phyloP scores from a whole-genome alignment of 352 stramenopile genomes.

The Phytophthora meadii region DNA sequence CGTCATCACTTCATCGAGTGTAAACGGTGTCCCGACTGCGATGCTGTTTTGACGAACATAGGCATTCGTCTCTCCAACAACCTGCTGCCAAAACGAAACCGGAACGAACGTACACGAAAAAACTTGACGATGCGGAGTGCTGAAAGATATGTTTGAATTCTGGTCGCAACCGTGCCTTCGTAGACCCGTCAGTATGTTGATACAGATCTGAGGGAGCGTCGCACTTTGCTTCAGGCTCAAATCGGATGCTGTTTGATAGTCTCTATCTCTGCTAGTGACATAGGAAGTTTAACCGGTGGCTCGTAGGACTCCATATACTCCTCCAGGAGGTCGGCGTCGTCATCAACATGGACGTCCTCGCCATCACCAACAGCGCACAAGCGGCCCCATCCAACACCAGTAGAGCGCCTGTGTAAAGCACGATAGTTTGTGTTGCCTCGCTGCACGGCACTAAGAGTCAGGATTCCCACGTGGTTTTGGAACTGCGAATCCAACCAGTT shows the following conservation, averaged over 20 bases:
- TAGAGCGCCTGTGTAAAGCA: conserved; percentile 2
- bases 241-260: conserved; percentile 15
- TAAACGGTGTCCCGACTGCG: background rate
- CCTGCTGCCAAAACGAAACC: conserved; percentile 34
- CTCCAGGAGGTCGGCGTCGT: background rate
- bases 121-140: conserved; percentile 20
- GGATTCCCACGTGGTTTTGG: conserved; percentile 3
- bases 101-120: conserved; percentile 32
- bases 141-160: conserved; percentile 27
- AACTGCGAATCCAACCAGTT: conserved; percentile 16
- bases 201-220: conserved; percentile 5
- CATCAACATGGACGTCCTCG: conserved; percentile 5
- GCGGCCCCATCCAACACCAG: background rate
- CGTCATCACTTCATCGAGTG: conserved; percentile 11
- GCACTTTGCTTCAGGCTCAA: conserved; percentile 10
- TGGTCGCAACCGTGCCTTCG: conserved; percentile 8
- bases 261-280: conserved; percentile 1
- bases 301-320: conserved; percentile 7
- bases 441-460: conserved; percentile 4
- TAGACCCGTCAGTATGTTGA: conserved; percentile 13
- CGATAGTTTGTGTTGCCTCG: conserved; percentile 10
- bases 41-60: conserved; percentile 8
- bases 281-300: background rate
- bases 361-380: conserved; percentile 12
- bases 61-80: conserved; percentile 24